Conservation (phyloP, 805 yeast species). For the Jamesozyma spencerorum region DNA sequence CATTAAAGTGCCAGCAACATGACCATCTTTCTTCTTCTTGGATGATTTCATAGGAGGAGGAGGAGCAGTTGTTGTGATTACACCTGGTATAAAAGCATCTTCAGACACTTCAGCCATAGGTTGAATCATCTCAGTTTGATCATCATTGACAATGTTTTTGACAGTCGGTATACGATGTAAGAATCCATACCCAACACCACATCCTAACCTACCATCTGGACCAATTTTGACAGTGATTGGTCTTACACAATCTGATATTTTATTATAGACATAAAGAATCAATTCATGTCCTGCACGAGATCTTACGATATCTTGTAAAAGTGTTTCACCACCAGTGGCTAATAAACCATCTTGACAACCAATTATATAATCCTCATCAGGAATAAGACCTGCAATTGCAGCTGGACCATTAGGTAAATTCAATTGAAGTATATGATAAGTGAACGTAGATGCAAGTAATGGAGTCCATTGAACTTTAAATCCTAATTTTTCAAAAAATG, state of each 20-base stretch:
- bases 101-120: conserved; percentile 5
- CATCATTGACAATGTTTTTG: too few species aligned
- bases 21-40: conserved; percentile 10
- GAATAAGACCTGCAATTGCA: conserved; percentile 67
- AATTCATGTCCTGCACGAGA: conserved; percentile 40
- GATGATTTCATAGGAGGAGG: conserved; percentile 12
- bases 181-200: conserved; percentile 90
- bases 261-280: conserved; percentile 72
- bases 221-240: conserved; percentile 80
- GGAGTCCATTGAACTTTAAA: conserved; percentile 71
- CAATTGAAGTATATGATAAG: conserved; percentile 76
- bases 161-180: conserved; percentile 73
- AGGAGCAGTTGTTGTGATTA: conserved; percentile 4
- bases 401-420: conserved; percentile 70
- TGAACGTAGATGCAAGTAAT: conserved; percentile 62
- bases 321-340: conserved; percentile 79
- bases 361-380: conserved; percentile 79
- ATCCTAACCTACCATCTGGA: conserved; percentile 79
- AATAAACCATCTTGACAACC: conserved; percentile 82
- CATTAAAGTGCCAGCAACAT: conserved; percentile 11
- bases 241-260: conserved; percentile 74
- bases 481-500: conserved; percentile 44
- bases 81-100: conserved; percentile 16
- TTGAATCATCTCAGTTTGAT: neutral
- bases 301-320: conserved; percentile 57